Base-by-base conservation (phyloP, 2,329 filamentous ascomycete species). In the Albifimbria verrucaria region DNA sequence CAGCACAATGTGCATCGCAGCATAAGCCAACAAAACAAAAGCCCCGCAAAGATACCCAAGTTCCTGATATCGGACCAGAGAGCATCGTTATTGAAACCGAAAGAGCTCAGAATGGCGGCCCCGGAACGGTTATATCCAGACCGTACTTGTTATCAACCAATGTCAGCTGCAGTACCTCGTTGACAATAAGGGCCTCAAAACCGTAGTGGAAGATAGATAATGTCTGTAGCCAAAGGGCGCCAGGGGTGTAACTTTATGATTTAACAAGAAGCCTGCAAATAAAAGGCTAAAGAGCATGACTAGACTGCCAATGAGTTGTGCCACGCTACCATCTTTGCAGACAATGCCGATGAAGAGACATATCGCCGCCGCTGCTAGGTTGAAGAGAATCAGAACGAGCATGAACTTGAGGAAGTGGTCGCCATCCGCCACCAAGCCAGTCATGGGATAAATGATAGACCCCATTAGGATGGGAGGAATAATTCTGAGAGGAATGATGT, bases 191-290 rank as follows among this genome's bases (percentile, higher is more conserved):
- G 2, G 90, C 89, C 77, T 99, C 94, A 63, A 97, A 97, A 5
- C 88, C 93, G 67, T 96, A 99, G 69, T 99, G 94, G 81, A 99
- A 99, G 57, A 99, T 99, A 2, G 92, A 97, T 9, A 99, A 76
- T 73, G 83, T 85, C 77, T 99, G 94, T 49, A 99, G 74, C 94
- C 94, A 99, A 57, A 92, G 72, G 2, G 93, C 89, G 2, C 90
- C 84, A 48, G 83, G 79, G 94, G 94, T 50, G 97, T 97, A 25
- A 90, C 92, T 68, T 97, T 87, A 68, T 96, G 92, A 70, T 99
- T 99, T 56, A 99, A 83, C 53, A 99, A 79, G 54, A 99, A 85
- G 53, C 94, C 94, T 1, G 92, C 93, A 70, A 99, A 97, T 10
- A 99, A 81, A 56, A 99, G 76, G 67, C 90, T 96, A 78, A 99